Conservation (phyloP, 106 monocot species). For the Apostasia ramifera region DNA sequence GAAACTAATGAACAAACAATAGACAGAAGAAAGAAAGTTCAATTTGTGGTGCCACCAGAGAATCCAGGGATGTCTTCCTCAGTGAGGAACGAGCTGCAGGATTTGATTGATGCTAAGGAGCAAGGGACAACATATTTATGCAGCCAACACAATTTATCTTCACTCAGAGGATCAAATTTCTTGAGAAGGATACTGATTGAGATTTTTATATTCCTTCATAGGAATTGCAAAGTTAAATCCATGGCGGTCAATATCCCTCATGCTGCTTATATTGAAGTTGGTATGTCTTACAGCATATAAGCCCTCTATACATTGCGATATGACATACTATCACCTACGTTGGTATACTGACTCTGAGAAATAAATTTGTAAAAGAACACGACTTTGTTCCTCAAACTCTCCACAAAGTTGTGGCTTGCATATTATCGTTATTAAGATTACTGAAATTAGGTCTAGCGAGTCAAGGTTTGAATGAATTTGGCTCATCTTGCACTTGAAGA, state of each 20-base stretch:
- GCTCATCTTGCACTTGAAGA: not conserved
- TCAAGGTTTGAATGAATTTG: not conserved
- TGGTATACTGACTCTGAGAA: not conserved
- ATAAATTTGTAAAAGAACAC: not conserved
- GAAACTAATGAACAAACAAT: not conserved
- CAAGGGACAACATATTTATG: slow-evolving; percentile 14
- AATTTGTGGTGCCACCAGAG: slow-evolving; percentile 11
- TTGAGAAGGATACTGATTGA: not conserved
- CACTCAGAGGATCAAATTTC: slow-evolving; percentile 5
- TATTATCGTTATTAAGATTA: not conserved
- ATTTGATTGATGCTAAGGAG: slow-evolving; percentile 16
- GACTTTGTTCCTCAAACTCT: not conserved
- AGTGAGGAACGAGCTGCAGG: slow-evolving; percentile 15
- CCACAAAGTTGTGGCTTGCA: not conserved
- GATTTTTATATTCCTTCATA: slow-evolving; percentile 12
- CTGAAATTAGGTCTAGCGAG: not conserved
- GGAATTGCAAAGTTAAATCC: slow-evolving; percentile 3
- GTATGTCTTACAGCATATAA: slow-evolving; percentile 13
- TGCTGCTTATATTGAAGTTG: slow-evolving; percentile 12
- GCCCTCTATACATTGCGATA: not conserved
- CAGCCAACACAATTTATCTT: slow-evolving; percentile 3
- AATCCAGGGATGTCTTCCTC: slow-evolving; percentile 7
- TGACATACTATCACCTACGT: not conserved
- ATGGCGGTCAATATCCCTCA: slow-evolving; percentile 8
- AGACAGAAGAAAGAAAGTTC: slow-evolving; percentile 1